Evolutionary conservation across 768 basidiomycete species (phyloP).

Genomic region (Naganishia randhawae): DNA sequence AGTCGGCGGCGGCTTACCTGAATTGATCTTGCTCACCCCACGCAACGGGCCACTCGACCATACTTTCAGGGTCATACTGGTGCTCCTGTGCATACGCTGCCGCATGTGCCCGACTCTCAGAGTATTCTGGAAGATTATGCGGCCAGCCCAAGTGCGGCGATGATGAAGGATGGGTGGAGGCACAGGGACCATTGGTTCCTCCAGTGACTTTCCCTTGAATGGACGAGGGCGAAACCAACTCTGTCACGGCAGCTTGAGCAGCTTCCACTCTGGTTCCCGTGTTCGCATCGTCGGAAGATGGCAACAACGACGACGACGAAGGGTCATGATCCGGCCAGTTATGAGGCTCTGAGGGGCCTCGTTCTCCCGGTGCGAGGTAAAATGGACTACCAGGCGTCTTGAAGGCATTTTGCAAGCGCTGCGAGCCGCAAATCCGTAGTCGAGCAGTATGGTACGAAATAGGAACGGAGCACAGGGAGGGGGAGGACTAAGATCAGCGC

Average conservation of each 20-base stretch:
- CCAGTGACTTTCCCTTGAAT: too few relatives aligned
- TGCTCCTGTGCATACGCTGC: background rate
- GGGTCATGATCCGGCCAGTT: conserved; percentile 23
- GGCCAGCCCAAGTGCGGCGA: conserved; percentile 2
- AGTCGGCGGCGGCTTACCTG: background rate
- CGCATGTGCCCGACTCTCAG: background rate
- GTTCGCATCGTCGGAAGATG: background rate
- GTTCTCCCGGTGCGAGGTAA: conserved; percentile 23
- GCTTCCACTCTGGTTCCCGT: background rate
- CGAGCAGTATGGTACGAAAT: background rate
- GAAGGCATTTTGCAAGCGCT: conserved; percentile 11
- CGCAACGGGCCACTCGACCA: conserved; percentile 20
- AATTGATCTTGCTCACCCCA: conserved; percentile 27
- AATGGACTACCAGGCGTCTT: conserved; percentile 14
- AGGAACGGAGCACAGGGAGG: too few relatives aligned
- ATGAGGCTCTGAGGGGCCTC: conserved; percentile 16
- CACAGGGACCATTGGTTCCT: too few relatives aligned
- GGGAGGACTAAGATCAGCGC: background rate
- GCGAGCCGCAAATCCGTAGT: too few relatives aligned
- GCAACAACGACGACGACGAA: background rate
- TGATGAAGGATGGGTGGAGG: background rate
- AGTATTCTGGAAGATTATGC: conserved; percentile 8
- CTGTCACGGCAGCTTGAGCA: too few relatives aligned
- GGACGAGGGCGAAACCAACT: too few relatives aligned
- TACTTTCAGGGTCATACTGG: conserved; percentile 6